phyloP scores from a whole-genome alignment of 768 basidiomycete genomes.

The Candolleomyces eurysporus region DNA sequence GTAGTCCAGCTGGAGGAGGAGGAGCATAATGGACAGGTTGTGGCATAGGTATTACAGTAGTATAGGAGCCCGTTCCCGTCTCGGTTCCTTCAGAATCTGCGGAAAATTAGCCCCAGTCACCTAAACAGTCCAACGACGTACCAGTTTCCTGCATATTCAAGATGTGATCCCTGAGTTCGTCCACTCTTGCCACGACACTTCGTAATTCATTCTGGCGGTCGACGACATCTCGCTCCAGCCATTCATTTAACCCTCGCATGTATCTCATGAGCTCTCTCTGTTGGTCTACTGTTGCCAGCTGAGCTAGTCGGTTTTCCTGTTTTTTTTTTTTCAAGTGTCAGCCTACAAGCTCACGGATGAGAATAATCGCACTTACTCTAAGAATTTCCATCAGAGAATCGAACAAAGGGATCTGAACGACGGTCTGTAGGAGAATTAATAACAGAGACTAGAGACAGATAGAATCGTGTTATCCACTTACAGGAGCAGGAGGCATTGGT shows the following conservation, averaged over 20 bases:
- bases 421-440: slow-evolving; percentile 38
- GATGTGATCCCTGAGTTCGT: slow-evolving; percentile 43
- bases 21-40: background rate
- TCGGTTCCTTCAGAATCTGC: background rate
- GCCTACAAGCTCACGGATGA: background rate
- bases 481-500: slow-evolving; percentile 51
- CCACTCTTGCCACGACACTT: slow-evolving; percentile 61
- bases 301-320: slow-evolving; percentile 75
- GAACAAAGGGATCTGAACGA: slow-evolving; percentile 61
- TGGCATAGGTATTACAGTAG: slow-evolving; percentile 13
- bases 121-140: slow-evolving; percentile 18
- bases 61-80: background rate
- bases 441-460: background rate
- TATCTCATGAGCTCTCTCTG: slow-evolving; percentile 81
- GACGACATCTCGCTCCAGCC: slow-evolving; percentile 75
- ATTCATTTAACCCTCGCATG: slow-evolving; percentile 71
- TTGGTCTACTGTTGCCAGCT: slow-evolving; percentile 73
- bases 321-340: background rate
- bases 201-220: slow-evolving; percentile 76
- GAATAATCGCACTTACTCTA: slow-evolving; percentile 40
- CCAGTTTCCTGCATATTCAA: slow-evolving; percentile 34
- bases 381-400: slow-evolving; percentile 69
- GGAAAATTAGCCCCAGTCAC: background rate
- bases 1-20: background rate
- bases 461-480: slow-evolving; percentile 27